Evolutionary conservation across 345 rosid genomes (phyloP).

Genomic region (Linum tenue): DNA sequence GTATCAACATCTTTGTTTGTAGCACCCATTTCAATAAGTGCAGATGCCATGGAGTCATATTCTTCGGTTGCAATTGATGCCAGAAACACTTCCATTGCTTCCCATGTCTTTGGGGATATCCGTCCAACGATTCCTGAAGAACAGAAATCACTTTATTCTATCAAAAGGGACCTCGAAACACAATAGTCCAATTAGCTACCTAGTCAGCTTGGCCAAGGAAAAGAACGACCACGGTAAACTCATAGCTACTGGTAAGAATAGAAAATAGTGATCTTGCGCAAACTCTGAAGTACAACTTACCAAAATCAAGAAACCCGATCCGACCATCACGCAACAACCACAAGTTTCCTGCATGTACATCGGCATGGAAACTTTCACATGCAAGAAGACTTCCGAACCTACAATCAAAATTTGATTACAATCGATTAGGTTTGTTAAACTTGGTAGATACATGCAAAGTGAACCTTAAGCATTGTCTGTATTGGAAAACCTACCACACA

Average conservation of each 20-base stretch:
- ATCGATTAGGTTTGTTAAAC: not conserved
- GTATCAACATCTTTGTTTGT: slow-evolving; percentile 74
- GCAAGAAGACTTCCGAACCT: slow-evolving; percentile 98
- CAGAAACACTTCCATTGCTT: slow-evolving; percentile 84
- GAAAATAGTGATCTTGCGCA: not conserved
- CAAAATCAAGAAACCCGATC: not conserved
- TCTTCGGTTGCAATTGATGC: slow-evolving; percentile 74
- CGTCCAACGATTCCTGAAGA: slow-evolving; percentile 90
- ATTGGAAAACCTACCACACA: slow-evolving; percentile 54
- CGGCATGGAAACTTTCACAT: slow-evolving; percentile 93
- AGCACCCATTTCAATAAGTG: slow-evolving; percentile 95
- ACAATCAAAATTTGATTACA: slow-evolving; percentile 13
- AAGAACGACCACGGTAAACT: not conserved
- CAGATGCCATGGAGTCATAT: slow-evolving; percentile 85
- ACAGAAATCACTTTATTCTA: not conserved
- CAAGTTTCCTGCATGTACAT: slow-evolving; percentile 96
- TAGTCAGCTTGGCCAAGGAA: not conserved
- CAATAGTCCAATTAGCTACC: no score
- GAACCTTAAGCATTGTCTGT: slow-evolving; percentile 7
- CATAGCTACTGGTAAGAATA: not conserved
- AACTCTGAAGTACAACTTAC: not conserved
- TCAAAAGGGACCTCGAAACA: not conserved
- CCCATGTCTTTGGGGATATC: slow-evolving; percentile 95
- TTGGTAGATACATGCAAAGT: slow-evolving; percentile 5
- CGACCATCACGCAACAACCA: slow-evolving; percentile 31